Evolutionary conservation across 257 asterid genomes (phyloP).

Genomic region (Ajuga chamaepitys): DNA sequence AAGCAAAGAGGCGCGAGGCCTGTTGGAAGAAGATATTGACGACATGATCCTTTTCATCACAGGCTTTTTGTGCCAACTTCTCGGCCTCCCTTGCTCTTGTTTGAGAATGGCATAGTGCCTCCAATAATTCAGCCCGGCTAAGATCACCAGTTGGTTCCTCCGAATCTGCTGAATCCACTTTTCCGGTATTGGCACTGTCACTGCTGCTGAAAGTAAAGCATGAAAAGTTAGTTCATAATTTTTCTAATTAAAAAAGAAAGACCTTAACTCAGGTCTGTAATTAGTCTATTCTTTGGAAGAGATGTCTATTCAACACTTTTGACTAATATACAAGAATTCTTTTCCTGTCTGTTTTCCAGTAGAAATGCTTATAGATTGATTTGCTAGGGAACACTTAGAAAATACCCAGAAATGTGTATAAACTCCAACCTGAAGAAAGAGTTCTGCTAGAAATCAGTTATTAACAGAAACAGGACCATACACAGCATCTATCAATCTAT

Average conservation of each 20-base stretch:
- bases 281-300: background rate
- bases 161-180: conserved; percentile 21
- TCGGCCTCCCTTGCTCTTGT: conserved; percentile 72
- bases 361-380: background rate
- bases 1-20: conserved; percentile 58
- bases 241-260: background rate
- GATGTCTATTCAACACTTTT: background rate
- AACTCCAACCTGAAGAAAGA: background rate
- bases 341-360: background rate
- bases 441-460: too few relatives aligned
- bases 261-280: background rate
- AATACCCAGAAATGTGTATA: background rate
- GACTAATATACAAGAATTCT: background rate
- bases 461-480: background rate
- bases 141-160: conserved; percentile 20
- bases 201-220: conserved; percentile 20
- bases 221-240: background rate
- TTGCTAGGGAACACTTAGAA: background rate
- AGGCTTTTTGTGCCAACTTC: conserved; percentile 54
- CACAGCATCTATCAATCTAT: background rate
- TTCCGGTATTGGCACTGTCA: conserved; percentile 10
- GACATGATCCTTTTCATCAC: conserved; percentile 48
- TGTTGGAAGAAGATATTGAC: conserved; percentile 52
- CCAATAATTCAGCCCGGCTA: conserved; percentile 42
- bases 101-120: conserved; percentile 71